Evolutionary conservation across 768 basidiomycete genomes (phyloP).

Genomic region (Russula lepida): DNA sequence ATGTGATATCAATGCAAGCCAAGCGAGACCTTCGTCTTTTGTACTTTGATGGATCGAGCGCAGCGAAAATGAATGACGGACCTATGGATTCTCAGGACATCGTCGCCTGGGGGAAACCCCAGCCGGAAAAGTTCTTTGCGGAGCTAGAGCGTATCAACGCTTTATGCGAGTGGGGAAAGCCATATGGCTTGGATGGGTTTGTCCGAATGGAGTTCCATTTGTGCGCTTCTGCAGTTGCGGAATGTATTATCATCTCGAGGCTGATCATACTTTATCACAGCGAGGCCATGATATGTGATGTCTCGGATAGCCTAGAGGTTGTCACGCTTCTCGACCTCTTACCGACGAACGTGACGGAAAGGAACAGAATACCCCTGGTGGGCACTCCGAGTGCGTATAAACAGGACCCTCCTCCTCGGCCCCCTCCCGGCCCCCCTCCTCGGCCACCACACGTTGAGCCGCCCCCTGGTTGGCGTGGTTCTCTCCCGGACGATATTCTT

Average conservation of each 20-base stretch:
- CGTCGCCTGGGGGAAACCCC: conserved; percentile 26
- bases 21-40: conserved; percentile 15
- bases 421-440: too few species aligned
- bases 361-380: too few species aligned
- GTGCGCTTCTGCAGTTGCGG: background rate
- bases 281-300: conserved; percentile 17
- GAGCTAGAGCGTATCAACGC: conserved; percentile 26
- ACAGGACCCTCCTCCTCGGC: background rate
- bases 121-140: conserved; percentile 17
- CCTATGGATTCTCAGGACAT: conserved; percentile 33
- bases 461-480: conserved; percentile 19
- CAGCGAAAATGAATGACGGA: conserved; percentile 24
- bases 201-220: conserved; percentile 22
- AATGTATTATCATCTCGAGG: background rate
- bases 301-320: conserved; percentile 11
- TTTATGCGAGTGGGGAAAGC: conserved; percentile 30
- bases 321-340: conserved; percentile 11
- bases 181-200: conserved; percentile 29
- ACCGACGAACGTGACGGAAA: background rate
- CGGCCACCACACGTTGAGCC: background rate
- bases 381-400: background rate
- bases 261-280: conserved; percentile 6
- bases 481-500: background rate
- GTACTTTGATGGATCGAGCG: conserved; percentile 18
- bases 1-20: conserved; percentile 5